Base-by-base conservation (phyloP, 352 stramenopile species). In the Phytophthora tentaculata region DNA sequence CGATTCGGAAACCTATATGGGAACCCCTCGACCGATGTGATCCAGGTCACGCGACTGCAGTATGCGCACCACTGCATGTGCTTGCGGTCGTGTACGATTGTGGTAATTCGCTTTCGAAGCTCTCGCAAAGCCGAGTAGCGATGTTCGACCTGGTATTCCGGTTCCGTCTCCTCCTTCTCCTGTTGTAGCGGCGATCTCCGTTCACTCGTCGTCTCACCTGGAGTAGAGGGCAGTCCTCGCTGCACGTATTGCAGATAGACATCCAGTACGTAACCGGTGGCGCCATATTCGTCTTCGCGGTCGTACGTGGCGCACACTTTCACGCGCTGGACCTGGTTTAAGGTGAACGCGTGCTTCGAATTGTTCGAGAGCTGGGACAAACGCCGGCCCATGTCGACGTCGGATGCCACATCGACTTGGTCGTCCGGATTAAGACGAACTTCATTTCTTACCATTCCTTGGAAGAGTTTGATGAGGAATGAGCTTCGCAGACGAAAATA, bases 301-400 rank as follows among this genome's bases (percentile, higher is more conserved):
- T 80, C 68, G 69, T 77, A 80, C 5, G 76, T 76, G 20, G 62
- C 43, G 47, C 51, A 65, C 16, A 89, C 68, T 49, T 82, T 71
- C 14, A 90, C 68, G 44, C 67, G 76, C 37, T 87, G 72, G 48
- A 92, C 77, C 64, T 90, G 81, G 66, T 90, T 90, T 37, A 92
- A 69, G n/a, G 74, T 64, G 54, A 89, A 62, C 3, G 83, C 79
- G 59, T 71, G 75, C 41, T 79, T 86, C 53, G 77, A 79, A 52
- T 77, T 80, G 64, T 71, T 77, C 26, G 82, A 90, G 24, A 90
- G 75, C 10, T 71, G 60, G 48, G 78, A 83, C 12, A 91, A 69
- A 29, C 67, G 59, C 13, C 55, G 67, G 2, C 67, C 61, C 26
- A 69, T 54, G 28, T 62, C 60, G 13, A 16, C 39, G 23, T 69